Percentiles rank a stretch among this genome's conserved stretches.
phyloP scores from a whole-genome alignment of 345 rosid species.

The Camelina hispida region DNA sequence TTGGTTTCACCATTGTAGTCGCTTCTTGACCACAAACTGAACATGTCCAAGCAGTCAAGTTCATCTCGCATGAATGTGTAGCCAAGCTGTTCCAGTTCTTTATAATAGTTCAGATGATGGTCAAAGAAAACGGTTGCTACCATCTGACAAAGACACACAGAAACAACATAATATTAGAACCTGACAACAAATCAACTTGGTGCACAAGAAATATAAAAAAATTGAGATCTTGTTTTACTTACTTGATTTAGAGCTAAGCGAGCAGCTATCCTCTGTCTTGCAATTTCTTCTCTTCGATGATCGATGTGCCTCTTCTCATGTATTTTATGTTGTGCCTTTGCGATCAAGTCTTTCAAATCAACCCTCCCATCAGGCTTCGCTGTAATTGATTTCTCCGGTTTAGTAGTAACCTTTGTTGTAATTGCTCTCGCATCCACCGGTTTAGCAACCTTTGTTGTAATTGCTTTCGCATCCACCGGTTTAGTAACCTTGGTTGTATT shows the following conservation, averaged over 20 bases:
- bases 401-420: background rate
- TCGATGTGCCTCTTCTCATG: background rate
- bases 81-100: too few species aligned
- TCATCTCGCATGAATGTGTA: too few species aligned
- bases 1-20: too few species aligned
- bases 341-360: background rate
- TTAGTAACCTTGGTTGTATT: too few species aligned
- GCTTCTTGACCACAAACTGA: too few species aligned
- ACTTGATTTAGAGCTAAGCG: constrained; percentile 18
- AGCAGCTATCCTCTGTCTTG: background rate
- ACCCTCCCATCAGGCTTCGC: background rate
- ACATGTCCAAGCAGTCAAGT: too few species aligned
- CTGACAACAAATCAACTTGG: background rate
- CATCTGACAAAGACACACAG: too few species aligned
- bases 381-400: background rate
- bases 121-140: too few species aligned
- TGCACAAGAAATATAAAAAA: background rate
- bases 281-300: too few species aligned
- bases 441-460: background rate
- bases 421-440: background rate
- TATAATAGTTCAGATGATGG: too few species aligned
- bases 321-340: background rate
- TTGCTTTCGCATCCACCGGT: too few species aligned
- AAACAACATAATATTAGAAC: background rate
- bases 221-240: background rate